Evolutionary conservation across 208 protist species (phyloP).

Genomic region (Zelonia costaricensis): DNA sequence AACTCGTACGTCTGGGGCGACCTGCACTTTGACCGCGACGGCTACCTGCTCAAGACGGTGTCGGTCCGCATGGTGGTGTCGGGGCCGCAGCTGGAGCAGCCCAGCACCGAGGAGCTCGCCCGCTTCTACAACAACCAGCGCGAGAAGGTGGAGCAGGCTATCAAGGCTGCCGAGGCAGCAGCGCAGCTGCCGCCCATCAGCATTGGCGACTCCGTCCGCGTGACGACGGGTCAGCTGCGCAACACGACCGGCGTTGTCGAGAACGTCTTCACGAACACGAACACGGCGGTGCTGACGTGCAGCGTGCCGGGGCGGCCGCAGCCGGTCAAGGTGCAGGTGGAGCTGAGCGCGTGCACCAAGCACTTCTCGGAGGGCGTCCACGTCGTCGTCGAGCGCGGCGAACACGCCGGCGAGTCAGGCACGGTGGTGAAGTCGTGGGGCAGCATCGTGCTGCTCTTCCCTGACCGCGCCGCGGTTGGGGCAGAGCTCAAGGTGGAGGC

Average conservation of each 20-base stretch:
- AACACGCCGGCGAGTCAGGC: conserved; percentile 80
- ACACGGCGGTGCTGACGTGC: conserved; percentile 69
- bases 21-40: conserved; percentile 83
- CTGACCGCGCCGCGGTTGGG: conserved; percentile 54
- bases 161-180: conserved; percentile 31
- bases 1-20: conserved; percentile 82
- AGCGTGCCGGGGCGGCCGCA: conserved; percentile 48
- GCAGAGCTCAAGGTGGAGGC: conserved; percentile 76
- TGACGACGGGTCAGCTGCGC: conserved; percentile 75
- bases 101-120: conserved; percentile 82
- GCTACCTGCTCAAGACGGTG: conserved; percentile 82
- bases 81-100: conserved; percentile 67
- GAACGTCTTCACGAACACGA: conserved; percentile 76
- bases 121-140: conserved; percentile 87
- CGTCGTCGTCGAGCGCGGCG: conserved; percentile 81
- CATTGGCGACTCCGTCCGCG: conserved; percentile 79
- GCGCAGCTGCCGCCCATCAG: conserved; percentile 26
- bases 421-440: conserved; percentile 83
- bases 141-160: conserved; percentile 69
- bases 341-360: conserved; percentile 78
- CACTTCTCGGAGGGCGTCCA: conserved; percentile 86
- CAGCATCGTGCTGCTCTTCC: conserved; percentile 79
- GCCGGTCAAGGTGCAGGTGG: conserved; percentile 74
- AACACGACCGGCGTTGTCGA: conserved; percentile 72
- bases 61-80: conserved; percentile 71